Percentiles rank a stretch among this genome's conserved stretches.
Evolutionary conservation across 2,329 filamentous ascomycete species (phyloP).

Genomic region (Chrysoporthe cubensis): DNA sequence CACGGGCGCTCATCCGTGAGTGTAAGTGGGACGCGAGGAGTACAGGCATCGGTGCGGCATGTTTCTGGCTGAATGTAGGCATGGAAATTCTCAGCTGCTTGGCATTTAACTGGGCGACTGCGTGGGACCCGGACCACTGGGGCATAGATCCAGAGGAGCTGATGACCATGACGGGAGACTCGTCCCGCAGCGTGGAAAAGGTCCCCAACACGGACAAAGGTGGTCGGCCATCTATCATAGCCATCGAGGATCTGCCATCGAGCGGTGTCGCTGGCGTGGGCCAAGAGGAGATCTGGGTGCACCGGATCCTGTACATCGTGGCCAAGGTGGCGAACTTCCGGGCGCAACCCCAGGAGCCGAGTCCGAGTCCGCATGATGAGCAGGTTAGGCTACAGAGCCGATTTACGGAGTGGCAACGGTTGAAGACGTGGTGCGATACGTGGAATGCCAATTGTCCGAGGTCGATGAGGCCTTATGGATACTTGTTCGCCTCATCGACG

Average conservation of each 20-base stretch:
- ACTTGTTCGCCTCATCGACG: conserved; percentile 69
- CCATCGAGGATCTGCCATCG: conserved; percentile 22
- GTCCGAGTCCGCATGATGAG: conserved; percentile 64
- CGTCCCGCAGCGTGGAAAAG: conserved; percentile 11
- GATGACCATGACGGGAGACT: conserved; percentile 29
- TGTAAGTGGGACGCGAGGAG: conserved; percentile 85
- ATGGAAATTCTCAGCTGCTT: conserved; percentile 90
- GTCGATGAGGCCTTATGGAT: conserved; percentile 86
- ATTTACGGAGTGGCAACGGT: conserved; percentile 74
- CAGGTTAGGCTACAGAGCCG: conserved; percentile 66
- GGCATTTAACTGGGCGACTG: conserved; percentile 82
- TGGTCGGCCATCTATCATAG: conserved; percentile 22
- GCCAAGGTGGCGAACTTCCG: conserved; percentile 88
- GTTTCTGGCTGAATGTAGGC: conserved; percentile 92
- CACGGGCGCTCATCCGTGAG: conserved; percentile 83
- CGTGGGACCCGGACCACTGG: conserved; percentile 92
- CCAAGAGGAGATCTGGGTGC: conserved; percentile 82
- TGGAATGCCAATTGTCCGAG: conserved; percentile 81
- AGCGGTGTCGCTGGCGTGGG: conserved; percentile 52
- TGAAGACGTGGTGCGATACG: conserved; percentile 80
- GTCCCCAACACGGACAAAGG: conserved; percentile 27
- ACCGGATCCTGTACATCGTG: conserved; percentile 85
- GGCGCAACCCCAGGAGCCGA: conserved; percentile 63
- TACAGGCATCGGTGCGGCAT: conserved; percentile 79
- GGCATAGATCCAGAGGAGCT: conserved; percentile 71